Evolutionary conservation across 306 rosid species (phyloP).

Genomic region (Citrullus amarus): DNA sequence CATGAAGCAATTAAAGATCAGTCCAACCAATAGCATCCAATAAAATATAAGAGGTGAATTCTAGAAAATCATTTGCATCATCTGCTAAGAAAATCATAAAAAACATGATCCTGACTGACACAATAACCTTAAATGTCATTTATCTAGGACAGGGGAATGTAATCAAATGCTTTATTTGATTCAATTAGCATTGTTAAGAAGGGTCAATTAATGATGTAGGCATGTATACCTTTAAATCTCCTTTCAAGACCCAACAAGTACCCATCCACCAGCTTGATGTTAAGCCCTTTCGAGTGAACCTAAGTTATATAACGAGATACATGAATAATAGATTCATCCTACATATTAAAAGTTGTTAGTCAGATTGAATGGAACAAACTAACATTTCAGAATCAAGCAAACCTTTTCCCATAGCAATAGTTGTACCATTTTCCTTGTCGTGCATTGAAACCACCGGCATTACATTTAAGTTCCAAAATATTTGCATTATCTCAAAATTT

Average conservation of each 20-base stretch:
- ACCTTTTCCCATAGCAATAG: neutral
- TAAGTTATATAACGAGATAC: constrained; percentile 14
- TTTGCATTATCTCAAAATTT: neutral
- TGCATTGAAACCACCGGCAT: neutral
- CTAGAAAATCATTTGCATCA: neutral
- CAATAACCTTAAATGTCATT: neutral
- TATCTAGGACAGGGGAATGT: too few species aligned
- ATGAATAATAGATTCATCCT: neutral
- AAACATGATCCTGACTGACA: neutral
- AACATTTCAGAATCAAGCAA: neutral
- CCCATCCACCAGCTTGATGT: constrained; percentile 51
- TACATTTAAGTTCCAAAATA: neutral
- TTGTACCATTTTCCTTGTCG: neutral
- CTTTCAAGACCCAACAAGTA: constrained; percentile 46
- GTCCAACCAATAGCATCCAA: neutral
- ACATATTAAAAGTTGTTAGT: neutral
- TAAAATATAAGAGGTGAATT: neutral
- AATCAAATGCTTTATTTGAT: neutral
- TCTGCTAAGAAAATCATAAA: neutral
- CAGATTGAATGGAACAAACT: neutral
- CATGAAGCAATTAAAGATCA: neutral
- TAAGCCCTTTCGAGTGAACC: constrained; percentile 83
- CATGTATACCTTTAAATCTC: constrained; percentile 48
- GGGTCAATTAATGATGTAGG: neutral
- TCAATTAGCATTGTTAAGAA: neutral